Conservation (phyloP, 1,284 basidiomycete genomes). For the Caloboletus firmus region DNA sequence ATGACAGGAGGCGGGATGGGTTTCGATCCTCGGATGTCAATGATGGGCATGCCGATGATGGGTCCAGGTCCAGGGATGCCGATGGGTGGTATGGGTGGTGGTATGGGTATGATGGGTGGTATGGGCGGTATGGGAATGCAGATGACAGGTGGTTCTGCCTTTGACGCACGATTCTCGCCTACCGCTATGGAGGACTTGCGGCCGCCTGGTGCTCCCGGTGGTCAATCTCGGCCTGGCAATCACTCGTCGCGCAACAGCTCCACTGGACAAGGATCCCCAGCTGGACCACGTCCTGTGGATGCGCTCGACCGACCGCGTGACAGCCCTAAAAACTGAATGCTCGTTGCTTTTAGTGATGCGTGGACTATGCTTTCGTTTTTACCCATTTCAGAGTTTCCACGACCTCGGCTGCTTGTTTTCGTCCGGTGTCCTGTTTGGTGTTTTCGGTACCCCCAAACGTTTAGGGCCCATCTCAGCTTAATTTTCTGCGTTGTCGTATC, state of each 20-base stretch:
- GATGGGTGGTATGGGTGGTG: conserved; percentile 37
- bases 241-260: conserved; percentile 36
- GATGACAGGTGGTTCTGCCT: conserved; percentile 58
- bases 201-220: conserved; percentile 38
- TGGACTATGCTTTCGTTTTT: conserved; percentile 4
- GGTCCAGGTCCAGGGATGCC: conserved; percentile 30
- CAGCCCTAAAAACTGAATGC: conserved; percentile 28
- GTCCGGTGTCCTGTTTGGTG: conserved; percentile 16
- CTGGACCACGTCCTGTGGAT: conserved; percentile 35
- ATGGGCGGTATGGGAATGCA: conserved; percentile 53
- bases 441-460: conserved; percentile 11
- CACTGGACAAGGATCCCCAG: conserved; percentile 34
- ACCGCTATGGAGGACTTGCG: conserved; percentile 35
- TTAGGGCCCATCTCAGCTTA: conserved; percentile 18
- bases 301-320: conserved; percentile 24
- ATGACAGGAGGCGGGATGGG: conserved; percentile 52
- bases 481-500: conserved; percentile 20
- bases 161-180: conserved; percentile 56
- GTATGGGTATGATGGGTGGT: conserved; percentile 35
- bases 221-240: conserved; percentile 31
- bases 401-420: conserved; percentile 19
- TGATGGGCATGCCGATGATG: conserved; percentile 60
- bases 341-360: background rate
- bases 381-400: conserved; percentile 12
- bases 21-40: conserved; percentile 52